Percentiles rank a stretch among this genome's conserved stretches.
Conservation (phyloP, 768 basidiomycete species). For the Sarcodon aspratus region DNA sequence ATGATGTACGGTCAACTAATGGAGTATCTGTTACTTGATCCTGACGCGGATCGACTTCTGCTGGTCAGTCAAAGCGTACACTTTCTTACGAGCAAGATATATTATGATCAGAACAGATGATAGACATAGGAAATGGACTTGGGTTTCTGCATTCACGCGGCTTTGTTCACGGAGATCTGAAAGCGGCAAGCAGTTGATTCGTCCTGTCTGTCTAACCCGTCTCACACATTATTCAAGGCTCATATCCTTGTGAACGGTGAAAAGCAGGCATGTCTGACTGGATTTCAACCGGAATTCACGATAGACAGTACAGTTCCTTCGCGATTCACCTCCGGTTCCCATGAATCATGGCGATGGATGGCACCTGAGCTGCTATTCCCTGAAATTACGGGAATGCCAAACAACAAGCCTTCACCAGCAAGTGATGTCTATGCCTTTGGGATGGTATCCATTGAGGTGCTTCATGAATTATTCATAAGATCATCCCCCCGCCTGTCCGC, state of each 20-base stretch:
- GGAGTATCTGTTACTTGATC: neutral
- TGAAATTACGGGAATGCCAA: neutral
- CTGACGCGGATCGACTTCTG: no score
- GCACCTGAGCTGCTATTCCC: neutral
- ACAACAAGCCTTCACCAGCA: neutral
- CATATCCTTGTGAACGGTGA: constrained; percentile 5
- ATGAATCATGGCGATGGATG: constrained; percentile 1
- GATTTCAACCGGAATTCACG: constrained; percentile 3
- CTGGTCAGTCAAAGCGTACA: no score
- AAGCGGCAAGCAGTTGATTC: neutral
- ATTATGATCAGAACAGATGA: neutral
- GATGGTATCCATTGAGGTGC: neutral
- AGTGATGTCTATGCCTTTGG: constrained; percentile 2
- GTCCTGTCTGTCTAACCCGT: neutral
- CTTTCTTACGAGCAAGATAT: no score
- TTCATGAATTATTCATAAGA: no score
- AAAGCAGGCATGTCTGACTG: constrained; percentile 2
- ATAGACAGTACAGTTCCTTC: neutral
- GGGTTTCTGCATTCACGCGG: constrained; percentile 2
- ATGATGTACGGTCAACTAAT: neutral
- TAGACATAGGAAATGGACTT: constrained; percentile 2
- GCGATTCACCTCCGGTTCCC: no score
- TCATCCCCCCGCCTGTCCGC: no score
- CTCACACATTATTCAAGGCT: neutral
- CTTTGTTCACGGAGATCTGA: constrained; percentile 6